These are phyloP conservation scores for Xylariaceae sp. DNA, from an alignment of 2,329 filamentous ascomycete species.

Conservation along the genomic window DNA sequence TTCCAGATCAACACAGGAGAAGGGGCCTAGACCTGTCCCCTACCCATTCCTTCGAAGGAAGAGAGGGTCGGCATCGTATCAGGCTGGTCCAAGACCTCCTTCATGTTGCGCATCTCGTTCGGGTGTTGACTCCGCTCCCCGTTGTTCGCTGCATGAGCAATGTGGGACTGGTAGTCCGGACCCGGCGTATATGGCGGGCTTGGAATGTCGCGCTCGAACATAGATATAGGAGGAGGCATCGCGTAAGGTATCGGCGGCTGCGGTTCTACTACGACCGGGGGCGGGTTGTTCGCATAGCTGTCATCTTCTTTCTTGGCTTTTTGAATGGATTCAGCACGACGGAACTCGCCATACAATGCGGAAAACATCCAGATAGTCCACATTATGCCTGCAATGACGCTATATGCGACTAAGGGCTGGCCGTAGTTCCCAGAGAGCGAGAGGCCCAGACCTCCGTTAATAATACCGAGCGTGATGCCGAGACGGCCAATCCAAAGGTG, in stretches of 20 bases:
- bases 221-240: background rate
- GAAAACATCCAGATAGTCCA: constrained; percentile 36
- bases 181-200: constrained; percentile 18
- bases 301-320: background rate
- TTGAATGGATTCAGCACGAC: constrained; percentile 11
- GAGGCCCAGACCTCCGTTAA: constrained; percentile 44
- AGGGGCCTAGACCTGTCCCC: constrained; percentile 11
- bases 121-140: background rate
- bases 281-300: background rate
- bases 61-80: constrained; percentile 15
- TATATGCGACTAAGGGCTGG: constrained; percentile 34
- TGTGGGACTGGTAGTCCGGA: constrained; percentile 9
- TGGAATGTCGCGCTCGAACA: constrained; percentile 2
- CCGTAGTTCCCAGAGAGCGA: constrained; percentile 31
- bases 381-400: constrained; percentile 36
- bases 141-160: constrained; percentile 4
- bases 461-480: constrained; percentile 38
- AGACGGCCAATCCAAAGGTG: constrained; percentile 43
- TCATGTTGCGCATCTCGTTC: constrained; percentile 12
- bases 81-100: constrained; percentile 6
- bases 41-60: constrained; percentile 11
- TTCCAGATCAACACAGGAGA: background rate
- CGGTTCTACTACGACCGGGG: background rate
- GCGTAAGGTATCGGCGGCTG: background rate
- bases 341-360: constrained; percentile 31